phyloP scores from a whole-genome alignment of 805 yeast genomes.

The Hyphopichia homilentoma region DNA sequence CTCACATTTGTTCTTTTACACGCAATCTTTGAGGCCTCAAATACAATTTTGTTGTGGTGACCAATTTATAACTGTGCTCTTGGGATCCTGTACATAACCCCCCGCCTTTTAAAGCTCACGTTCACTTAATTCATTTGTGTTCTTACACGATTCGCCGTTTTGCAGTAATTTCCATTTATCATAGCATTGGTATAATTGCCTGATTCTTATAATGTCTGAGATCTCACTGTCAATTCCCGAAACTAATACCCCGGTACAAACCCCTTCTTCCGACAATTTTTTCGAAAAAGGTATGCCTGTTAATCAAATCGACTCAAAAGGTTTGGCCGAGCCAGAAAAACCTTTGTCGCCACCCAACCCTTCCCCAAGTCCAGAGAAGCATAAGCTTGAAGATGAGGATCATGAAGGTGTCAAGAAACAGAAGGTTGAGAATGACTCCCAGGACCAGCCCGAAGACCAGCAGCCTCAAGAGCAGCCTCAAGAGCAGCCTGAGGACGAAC shows the following conservation, averaged over 20 bases:
- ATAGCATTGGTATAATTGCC: too few species aligned
- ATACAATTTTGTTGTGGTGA: too few species aligned
- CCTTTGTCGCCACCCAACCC: slow-evolving; percentile 46
- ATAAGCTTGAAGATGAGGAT: slow-evolving; percentile 25
- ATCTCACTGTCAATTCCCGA: slow-evolving; percentile 24
- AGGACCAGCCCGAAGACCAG: slow-evolving; percentile 5
- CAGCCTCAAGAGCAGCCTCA: slow-evolving; percentile 4
- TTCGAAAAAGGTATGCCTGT: slow-evolving; percentile 18
- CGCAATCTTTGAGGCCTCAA: too few species aligned
- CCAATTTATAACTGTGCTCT: too few species aligned
- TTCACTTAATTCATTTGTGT: too few species aligned
- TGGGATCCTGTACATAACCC: too few species aligned
- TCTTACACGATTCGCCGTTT: too few species aligned
- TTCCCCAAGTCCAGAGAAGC: slow-evolving; percentile 40
- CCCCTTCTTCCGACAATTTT: slow-evolving; percentile 30
- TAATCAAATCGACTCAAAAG: slow-evolving; percentile 1
- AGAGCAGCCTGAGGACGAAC: slow-evolving; percentile 4
- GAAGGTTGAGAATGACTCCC: slow-evolving; percentile 12
- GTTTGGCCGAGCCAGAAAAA: slow-evolving; percentile 21
- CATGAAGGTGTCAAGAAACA: slow-evolving; percentile 15
- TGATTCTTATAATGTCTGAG: too few species aligned
- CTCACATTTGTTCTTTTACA: too few species aligned
- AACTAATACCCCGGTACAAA: slow-evolving; percentile 36
- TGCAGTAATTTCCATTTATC: too few species aligned
- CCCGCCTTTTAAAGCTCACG: too few species aligned